Base-by-base conservation (phyloP, 306 rosid genomes). In the Trifolium fragiferum region DNA sequence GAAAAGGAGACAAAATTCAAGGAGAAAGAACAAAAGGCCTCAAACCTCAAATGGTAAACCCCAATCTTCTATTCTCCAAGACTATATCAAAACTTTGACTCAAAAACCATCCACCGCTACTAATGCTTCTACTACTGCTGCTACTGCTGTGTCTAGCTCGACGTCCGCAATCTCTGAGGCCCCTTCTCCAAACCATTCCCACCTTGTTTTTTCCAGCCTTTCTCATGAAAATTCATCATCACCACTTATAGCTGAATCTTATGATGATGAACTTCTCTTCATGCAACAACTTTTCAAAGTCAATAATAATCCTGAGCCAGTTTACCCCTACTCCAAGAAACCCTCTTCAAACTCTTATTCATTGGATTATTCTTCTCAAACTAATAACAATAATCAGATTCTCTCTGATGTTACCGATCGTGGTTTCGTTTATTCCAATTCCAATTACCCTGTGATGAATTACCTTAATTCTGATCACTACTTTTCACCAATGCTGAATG, bases 1-100 rank as follows among this genome's bases (percentile, higher is more conserved):
- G 0, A 93, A 88, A 23, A 86, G 97, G 55, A 89, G 94, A 76
- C 98, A 89, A 70, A 91, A 88, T 53, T 91, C 95, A 37, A 84
- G 72, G 78, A 89, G 94, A 76, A 93, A 89, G 80, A 86, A 82
- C 81, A 90, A 84, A 66, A 88, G 72, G 46, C 43, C 90, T 46
- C 63, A 25, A 7, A 16, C 8, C 20, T 63, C 82, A 47, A 85
- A 84, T 10, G 81, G 83, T 21, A 86, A 86, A 55, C 89, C 89
- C 51, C 89, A 85, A 5, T 69, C 97, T 19, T 80, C 92, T 11
- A 69, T 93, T 0, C 97, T 91, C 70, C 92, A 89, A 57, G 89
- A 93, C 72, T 93, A 93, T 66, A 93, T 93, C 64, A 79, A 65
- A 78, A 77, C 43, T 81, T 7, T 58, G n/a, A 80, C 73, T 16